Conservation (phyloP, 1,139 yeast species). For the Kodamaea arcana region DNA sequence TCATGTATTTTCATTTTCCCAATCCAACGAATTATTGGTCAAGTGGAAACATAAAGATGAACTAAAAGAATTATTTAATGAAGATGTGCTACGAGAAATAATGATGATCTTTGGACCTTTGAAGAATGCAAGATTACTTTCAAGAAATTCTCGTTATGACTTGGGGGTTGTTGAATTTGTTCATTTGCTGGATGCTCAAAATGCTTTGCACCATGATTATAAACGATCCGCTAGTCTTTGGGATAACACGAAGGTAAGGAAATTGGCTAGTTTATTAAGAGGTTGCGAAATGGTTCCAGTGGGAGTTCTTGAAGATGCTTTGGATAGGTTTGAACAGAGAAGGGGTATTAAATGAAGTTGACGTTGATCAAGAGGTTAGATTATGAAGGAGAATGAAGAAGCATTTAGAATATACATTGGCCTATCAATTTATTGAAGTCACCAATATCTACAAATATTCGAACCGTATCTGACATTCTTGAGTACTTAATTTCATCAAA, state of each 20-base stretch:
- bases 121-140: conserved; percentile 12
- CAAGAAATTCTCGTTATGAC: conserved; percentile 25
- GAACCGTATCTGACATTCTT: conserved; percentile 8
- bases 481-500: too few relatives aligned
- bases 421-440: background rate
- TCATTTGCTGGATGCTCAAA: conserved; percentile 20
- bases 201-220: conserved; percentile 42
- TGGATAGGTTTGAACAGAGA: background rate
- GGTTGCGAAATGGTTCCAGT: conserved; percentile 18
- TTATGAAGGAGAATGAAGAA: background rate
- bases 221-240: conserved; percentile 38
- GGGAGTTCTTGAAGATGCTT: conserved; percentile 1
- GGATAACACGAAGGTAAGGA: conserved; percentile 45
- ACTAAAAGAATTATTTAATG: conserved; percentile 26
- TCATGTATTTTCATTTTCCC: conserved; percentile 1
- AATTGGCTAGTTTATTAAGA: conserved; percentile 45
- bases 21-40: conserved; percentile 16
- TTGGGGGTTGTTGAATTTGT: conserved; percentile 34
- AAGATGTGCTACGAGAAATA: conserved; percentile 30
- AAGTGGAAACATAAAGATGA: conserved; percentile 45
- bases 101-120: conserved; percentile 48
- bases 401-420: too few relatives aligned
- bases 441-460: background rate
- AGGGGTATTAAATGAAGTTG: background rate
- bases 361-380: background rate